Base-by-base conservation (phyloP, 129 eudicot genomes). In the Lactuca saligna region DNA sequence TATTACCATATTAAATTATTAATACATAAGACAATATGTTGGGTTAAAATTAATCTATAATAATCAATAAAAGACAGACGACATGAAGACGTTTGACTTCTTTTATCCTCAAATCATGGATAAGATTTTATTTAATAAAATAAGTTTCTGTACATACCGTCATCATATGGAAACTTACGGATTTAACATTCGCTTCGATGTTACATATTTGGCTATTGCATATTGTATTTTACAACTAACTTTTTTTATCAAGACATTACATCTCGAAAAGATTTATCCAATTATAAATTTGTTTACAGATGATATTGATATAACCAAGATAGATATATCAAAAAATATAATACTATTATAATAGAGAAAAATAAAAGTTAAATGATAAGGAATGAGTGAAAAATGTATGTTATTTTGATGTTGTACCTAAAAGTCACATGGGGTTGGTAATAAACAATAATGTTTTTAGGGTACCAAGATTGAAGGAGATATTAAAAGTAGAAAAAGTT, bases 401-500 rank as follows among this genome's bases (percentile, higher is more conserved):
- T 42, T 3, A 41, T 39, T 69, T 41, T 57, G 41, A 53, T 59
- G 33, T 33, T 59, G n/a, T 62, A 68, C 66, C 70, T 37, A 60
- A 62, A 49, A 73, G 81, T 61, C 83, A 79, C 83, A 73, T 79
- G 83, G 71, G 75, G 64, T 72, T 78, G 75, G 59, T 66, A 29
- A 67, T 44, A 77, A 68, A 77, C 8, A 69, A 69, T 79, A 58
- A 72, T 78, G 69, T 65, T 73, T 68, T 78, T 69, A 76, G 72
- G 66, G 69, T 80, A 74, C 60, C 74, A 61, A 68, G 77, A 80
- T 53, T 75, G 48, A 58, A 55, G 64, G 55, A 63, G 55, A 63
- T 61, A 54, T 68, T 8, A 49, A 79, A 66, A 61, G 74, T 17
- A 59, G 63, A 61, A 46, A 80, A 74, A 74, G 81, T 76, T 51